Conservation (phyloP, 352 stramenopile genomes). For the Phytophthora fragariae region DNA sequence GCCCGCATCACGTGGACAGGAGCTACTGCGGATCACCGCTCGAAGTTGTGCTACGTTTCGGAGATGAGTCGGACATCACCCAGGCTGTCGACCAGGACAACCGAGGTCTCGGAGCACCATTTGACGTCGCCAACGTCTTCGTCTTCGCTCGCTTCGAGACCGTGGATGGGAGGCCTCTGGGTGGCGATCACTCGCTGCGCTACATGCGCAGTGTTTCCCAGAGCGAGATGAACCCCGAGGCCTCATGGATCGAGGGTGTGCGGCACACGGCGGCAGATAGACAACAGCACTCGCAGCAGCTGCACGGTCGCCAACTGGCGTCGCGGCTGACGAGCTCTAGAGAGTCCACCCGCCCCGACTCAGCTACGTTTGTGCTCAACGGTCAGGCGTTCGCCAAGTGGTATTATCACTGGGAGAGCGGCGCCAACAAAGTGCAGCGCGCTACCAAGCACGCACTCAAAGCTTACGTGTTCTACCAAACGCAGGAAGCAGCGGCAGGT, state of each 20-base stretch:
- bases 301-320: slow-evolving; percentile 32
- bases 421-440: slow-evolving; percentile 63
- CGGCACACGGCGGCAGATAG: slow-evolving; percentile 19
- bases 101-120: not conserved
- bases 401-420: slow-evolving; percentile 77
- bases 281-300: slow-evolving; percentile 29
- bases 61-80: slow-evolving; percentile 13
- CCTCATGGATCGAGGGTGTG: slow-evolving; percentile 65
- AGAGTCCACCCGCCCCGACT: not conserved
- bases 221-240: slow-evolving; percentile 62
- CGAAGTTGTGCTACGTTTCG: slow-evolving; percentile 43
- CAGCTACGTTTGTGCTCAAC: slow-evolving; percentile 46
- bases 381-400: slow-evolving; percentile 58
- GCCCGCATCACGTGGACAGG: slow-evolving; percentile 55
- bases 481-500: not conserved
- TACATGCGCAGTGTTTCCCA: slow-evolving; percentile 50
- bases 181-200: slow-evolving; percentile 14
- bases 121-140: slow-evolving; percentile 41
- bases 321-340: slow-evolving; percentile 1
- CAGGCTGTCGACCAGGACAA: not conserved
- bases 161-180: slow-evolving; percentile 30
- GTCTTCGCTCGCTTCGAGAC: slow-evolving; percentile 47
- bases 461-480: slow-evolving; percentile 58
- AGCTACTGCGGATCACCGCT: slow-evolving; percentile 66
- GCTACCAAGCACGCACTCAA: slow-evolving; percentile 65